Evolutionary conservation across 2,329 filamentous ascomycete genomes (phyloP).

Genomic region (Monilinia vaccinii-corymbosi): DNA sequence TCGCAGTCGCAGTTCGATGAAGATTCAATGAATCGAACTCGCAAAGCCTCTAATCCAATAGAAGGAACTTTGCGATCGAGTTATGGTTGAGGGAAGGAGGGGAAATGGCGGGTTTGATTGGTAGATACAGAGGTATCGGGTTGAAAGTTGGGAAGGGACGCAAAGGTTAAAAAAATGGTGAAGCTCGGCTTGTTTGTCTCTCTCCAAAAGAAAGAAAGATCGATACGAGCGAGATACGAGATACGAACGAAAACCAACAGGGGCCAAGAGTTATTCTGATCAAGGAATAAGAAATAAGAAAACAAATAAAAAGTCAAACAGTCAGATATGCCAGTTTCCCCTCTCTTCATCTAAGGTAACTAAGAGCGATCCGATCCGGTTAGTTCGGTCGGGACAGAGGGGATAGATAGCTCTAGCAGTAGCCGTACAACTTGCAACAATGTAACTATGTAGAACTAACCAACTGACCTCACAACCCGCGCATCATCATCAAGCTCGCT

Average conservation of each 20-base stretch:
- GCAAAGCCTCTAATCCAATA: background rate
- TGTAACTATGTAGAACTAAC: no score
- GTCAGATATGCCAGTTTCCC: no score
- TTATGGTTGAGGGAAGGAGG: background rate
- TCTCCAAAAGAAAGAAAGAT: background rate
- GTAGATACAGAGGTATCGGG: background rate
- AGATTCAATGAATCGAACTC: background rate
- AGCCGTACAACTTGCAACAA: no score
- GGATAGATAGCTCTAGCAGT: no score
- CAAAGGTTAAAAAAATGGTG: constrained; percentile 5
- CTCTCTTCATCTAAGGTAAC: no score
- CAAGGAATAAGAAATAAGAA: background rate
- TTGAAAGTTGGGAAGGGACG: background rate
- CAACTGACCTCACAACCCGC: no score
- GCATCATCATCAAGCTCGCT: no score
- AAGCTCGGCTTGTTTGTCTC: background rate
- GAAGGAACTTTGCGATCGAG: background rate
- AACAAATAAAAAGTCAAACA: no score
- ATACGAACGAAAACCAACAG: no score
- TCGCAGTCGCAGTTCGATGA: background rate
- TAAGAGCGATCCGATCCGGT: no score
- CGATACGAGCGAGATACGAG: background rate
- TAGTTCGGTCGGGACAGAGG: no score
- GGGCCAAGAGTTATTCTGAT: no score
- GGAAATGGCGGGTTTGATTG: background rate